phyloP scores from a whole-genome alignment of 352 stramenopile genomes.

The Globisporangium solare region DNA sequence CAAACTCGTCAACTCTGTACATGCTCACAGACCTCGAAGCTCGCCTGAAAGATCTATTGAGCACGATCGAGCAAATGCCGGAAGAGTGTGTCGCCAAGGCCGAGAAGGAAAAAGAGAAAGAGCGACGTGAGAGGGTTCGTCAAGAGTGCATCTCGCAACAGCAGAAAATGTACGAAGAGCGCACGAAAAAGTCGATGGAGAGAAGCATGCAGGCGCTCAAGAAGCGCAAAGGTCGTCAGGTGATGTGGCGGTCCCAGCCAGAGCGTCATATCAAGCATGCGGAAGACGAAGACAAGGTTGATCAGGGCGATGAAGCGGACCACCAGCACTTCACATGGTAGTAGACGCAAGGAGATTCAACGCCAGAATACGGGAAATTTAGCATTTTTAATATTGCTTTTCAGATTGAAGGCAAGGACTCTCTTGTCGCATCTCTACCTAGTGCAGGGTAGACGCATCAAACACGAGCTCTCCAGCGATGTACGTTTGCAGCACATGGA shows the following conservation, averaged over 20 bases:
- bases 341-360: constrained; percentile 19
- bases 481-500: constrained; percentile 73
- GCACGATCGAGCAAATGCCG: constrained; percentile 90
- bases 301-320: constrained; percentile 78
- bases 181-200: constrained; percentile 93
- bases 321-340: constrained; percentile 85
- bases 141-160: constrained; percentile 91
- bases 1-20: constrained; percentile 89
- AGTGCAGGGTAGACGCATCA: constrained; percentile 10
- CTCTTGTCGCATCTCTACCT: no score
- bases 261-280: constrained; percentile 70
- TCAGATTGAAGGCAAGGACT: no score
- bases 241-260: constrained; percentile 91
- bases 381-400: background rate
- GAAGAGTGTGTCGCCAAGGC: constrained; percentile 92
- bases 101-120: constrained; percentile 95
- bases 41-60: constrained; percentile 88
- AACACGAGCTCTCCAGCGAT: constrained; percentile 63
- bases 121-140: constrained; percentile 87
- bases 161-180: constrained; percentile 91
- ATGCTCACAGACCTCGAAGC: constrained; percentile 93
- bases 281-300: constrained; percentile 75
- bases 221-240: constrained; percentile 88
- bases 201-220: constrained; percentile 91
- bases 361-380: background rate